Conservation (phyloP, 768 basidiomycete genomes). For the Boletus pseudo-olivaceus region DNA sequence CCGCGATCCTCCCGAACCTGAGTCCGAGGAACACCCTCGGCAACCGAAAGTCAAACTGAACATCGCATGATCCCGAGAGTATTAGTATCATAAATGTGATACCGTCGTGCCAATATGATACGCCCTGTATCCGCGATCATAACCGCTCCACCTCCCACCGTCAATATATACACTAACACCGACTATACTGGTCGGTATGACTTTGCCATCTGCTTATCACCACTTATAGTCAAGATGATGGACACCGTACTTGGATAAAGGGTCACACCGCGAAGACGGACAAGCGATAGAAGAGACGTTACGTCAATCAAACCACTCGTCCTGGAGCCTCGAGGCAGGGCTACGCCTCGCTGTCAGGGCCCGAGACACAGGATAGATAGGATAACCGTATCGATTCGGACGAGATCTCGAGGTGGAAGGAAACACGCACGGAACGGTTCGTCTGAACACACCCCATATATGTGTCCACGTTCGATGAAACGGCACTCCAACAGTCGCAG, state of each 20-base stretch:
- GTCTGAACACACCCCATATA: not conserved
- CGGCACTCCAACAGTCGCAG: too few species aligned
- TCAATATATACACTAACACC: not conserved
- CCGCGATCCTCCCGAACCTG: slow-evolving; percentile 8
- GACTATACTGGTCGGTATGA: not conserved
- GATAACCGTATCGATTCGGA: slow-evolving; percentile 1
- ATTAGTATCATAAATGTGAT: not conserved
- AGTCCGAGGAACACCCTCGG: not conserved
- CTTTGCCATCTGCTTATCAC: slow-evolving; percentile 9
- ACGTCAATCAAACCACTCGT: slow-evolving; percentile 8
- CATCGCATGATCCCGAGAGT: not conserved
- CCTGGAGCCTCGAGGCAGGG: slow-evolving; percentile 16
- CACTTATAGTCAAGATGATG: not conserved
- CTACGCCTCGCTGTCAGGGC: slow-evolving; percentile 8
- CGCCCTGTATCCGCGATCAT: slow-evolving; percentile 9
- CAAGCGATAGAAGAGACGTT: slow-evolving; percentile 10
- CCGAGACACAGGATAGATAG: slow-evolving; percentile 3
- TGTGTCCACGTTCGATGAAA: not conserved
- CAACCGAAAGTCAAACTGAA: not conserved
- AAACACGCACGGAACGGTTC: not conserved
- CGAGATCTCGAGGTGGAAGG: not conserved
- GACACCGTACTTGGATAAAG: not conserved
- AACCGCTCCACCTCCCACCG: not conserved
- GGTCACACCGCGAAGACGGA: not conserved
- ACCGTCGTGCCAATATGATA: not conserved